A percentile compares a stretch with the other conserved stretches of the same genome.
Conservation (phyloP, 2,329 filamentous ascomycete species). For the Aspergillus terreus region DNA sequence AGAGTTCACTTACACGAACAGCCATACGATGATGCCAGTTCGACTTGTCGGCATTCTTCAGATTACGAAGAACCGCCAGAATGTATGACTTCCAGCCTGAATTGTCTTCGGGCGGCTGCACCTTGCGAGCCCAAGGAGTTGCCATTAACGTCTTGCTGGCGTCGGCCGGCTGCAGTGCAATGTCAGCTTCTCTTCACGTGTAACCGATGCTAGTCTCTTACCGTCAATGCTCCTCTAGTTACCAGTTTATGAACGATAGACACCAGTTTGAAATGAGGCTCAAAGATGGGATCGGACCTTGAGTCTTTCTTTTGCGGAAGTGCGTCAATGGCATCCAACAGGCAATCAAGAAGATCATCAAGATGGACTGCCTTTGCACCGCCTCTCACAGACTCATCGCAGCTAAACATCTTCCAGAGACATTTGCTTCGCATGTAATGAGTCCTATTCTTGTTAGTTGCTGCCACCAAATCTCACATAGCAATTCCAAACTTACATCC, state of each 20-base stretch:
- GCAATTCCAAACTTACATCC: constrained; percentile 50
- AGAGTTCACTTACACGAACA: constrained; percentile 58
- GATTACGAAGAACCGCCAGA: constrained; percentile 53
- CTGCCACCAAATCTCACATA: neutral
- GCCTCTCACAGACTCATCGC: constrained; percentile 39
- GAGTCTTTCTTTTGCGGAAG: constrained; percentile 59
- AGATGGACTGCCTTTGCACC: constrained; percentile 31
- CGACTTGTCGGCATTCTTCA: constrained; percentile 74
- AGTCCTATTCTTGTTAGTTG: constrained; percentile 41
- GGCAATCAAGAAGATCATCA: constrained; percentile 53
- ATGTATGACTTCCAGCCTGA: constrained; percentile 60
- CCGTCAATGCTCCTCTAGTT: constrained; percentile 43
- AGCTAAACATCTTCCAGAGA: constrained; percentile 65
- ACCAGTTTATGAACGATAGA: constrained; percentile 80
- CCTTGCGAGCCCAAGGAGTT: constrained; percentile 54
- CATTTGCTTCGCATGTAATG: constrained; percentile 70
- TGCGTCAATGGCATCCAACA: constrained; percentile 58
- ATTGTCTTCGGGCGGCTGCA: constrained; percentile 46
- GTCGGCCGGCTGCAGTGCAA: constrained; percentile 38
- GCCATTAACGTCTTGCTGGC: constrained; percentile 50
- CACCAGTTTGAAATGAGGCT: constrained; percentile 89
- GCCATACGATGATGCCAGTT: constrained; percentile 96
- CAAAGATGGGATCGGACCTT: constrained; percentile 70
- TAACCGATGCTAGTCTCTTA: constrained; percentile 20
- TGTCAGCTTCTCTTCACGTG: neutral